Conservation (phyloP, 1,139 yeast species). For the Blastobotrys indianensis region DNA sequence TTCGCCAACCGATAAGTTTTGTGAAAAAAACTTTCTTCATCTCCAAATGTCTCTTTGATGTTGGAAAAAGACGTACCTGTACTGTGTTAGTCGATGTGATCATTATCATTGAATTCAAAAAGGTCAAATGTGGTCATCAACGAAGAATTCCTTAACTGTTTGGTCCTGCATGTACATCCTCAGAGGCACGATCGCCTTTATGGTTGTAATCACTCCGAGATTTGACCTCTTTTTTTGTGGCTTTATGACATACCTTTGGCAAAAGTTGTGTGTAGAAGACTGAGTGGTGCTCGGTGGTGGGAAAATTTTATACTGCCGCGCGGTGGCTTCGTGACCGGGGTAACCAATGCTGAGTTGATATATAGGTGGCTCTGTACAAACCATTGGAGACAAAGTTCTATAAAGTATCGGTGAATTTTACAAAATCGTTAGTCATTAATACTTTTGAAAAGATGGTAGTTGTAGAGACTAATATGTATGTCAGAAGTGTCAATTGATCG, state of each 20-base stretch:
- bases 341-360: no score
- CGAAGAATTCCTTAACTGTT: conserved; percentile 57
- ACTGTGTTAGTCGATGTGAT: not conserved
- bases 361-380: no score
- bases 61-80: conserved; percentile 3
- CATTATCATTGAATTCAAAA: no score
- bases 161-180: conserved; percentile 67
- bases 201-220: conserved; percentile 32
- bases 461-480: no score
- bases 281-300: no score
- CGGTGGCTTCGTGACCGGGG: no score
- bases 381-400: no score
- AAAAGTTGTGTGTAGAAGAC: not conserved
- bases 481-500: no score
- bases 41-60: not conserved
- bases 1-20: conserved; percentile 51
- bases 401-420: no score
- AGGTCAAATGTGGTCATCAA: conserved; percentile 41
- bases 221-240: not conserved
- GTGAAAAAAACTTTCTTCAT: conserved; percentile 17
- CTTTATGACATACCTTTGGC: conserved; percentile 5
- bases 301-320: no score
- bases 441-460: no score
- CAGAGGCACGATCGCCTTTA: conserved; percentile 35
- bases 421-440: no score